Evolutionary conservation across 108 stramenopile genomes (phyloP).

Genomic region (Pseudonitzschia multistriata): DNA sequence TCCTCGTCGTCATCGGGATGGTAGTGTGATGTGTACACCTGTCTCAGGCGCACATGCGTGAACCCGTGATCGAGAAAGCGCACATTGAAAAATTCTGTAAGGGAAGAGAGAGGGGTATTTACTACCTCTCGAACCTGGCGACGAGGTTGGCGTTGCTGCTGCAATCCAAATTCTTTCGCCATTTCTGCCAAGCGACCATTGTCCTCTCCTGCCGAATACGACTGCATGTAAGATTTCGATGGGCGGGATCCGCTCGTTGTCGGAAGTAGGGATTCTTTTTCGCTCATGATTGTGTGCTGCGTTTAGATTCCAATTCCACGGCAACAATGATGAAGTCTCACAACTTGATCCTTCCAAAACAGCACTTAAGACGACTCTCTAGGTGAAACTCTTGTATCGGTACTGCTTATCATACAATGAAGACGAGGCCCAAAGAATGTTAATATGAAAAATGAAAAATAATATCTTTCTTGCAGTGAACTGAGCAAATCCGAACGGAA

Average conservation of each 20-base stretch:
- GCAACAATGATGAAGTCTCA: not conserved
- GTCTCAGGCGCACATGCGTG: constrained; percentile 30
- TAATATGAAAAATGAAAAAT: no score
- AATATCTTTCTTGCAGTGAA: no score
- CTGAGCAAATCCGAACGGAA: no score
- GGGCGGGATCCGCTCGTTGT: not conserved
- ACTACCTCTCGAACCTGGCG: constrained; percentile 38
- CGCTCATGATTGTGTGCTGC: not conserved
- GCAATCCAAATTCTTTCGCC: constrained; percentile 61
- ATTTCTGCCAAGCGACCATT: constrained; percentile 42
- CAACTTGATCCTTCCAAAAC: not conserved
- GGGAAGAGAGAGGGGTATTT: constrained; percentile 6
- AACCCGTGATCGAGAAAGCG: constrained; percentile 23
- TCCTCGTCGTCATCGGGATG: constrained; percentile 26
- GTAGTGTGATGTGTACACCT: constrained; percentile 22
- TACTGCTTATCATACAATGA: no score
- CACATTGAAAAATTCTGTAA: constrained; percentile 21
- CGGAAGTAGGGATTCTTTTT: not conserved
- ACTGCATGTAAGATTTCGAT: constrained; percentile 29
- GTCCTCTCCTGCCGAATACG: constrained; percentile 70
- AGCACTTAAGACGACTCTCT: no score
- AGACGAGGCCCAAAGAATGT: no score
- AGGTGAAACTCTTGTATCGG: no score
- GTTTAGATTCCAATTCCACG: not conserved
- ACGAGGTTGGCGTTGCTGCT: constrained; percentile 33